Base-by-base conservation (phyloP, 1,284 basidiomycete genomes). In the Cryptococcus amylolentus region DNA sequence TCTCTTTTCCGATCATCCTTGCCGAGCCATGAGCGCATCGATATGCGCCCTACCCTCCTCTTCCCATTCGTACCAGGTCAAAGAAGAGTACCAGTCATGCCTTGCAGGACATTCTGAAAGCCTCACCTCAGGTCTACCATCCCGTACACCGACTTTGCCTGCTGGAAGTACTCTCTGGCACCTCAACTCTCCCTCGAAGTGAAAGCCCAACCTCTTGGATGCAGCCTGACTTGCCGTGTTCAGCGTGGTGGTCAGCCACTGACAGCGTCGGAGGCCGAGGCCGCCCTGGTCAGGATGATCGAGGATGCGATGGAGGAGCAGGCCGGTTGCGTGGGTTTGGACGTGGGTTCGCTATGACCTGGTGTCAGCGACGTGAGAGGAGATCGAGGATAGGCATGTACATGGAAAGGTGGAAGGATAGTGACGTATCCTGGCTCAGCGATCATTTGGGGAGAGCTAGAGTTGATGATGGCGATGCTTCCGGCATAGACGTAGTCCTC, bases 51-150 rank as follows among this genome's bases (percentile, higher is more conserved):
- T 54, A 14, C 68, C 68, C 0, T 63, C 58, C 51, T 67, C 65
- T 49, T 72, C 70, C 72, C 72, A 75, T n/a, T 75, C 72, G 39
- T 70, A 65, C 68, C 67, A 73, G 8, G 62, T 69, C 3, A 72
- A 62, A 26, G 67, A 67, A 10, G 65, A 62, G 40, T 65, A 64
- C 66, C 66, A 75, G 26, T 66, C 68, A 49, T 75, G 66, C 38
- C 72, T 60, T 38, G 62, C 61, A 47, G 50, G 46, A 28, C 60
- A 48, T 27, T 70, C 61, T 7, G 58, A 57, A 14, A 64, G 60
- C 35, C 63, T 43, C 12, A 59, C 64, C 9, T 56, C 67, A 9
- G 40, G 64, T 38, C 71, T 49, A 3, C 68, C 72, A 3, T 57
- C 70, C 14, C 63, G 56, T 2, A 56, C 57, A 26, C 71, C 69